Evolutionary conservation across 1,284 basidiomycete genomes (phyloP), one percentile per base, ranked within the genome.

Genomic region (Malassezia caprae): DNA sequence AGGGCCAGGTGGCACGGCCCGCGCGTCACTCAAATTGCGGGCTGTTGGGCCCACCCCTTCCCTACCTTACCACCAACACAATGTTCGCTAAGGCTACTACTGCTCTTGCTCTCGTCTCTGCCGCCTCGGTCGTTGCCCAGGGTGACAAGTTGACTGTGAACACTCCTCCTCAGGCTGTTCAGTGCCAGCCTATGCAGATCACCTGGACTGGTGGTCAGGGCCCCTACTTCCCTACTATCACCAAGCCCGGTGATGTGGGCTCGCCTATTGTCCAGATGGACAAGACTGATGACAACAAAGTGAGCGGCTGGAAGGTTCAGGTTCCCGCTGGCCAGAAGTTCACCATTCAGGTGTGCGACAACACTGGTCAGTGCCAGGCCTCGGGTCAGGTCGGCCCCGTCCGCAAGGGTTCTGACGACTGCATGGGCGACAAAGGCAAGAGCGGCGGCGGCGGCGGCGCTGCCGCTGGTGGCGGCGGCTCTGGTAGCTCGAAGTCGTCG

Each of bases 171-270:
- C 11, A 34, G 19, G 45, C 62, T 28, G 30, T 55, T n/a, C 52
- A 60, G 53, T 65, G 63, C 60, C 58, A 58, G 51, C 60, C 60
- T 48, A 17, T 52, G 23, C 12, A 41, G 17, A 48, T 65, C 40
- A 46, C 40, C 23, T 65, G 60, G 61, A 28, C n/a, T 21, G 63
- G 63, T 26, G 61, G 59, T 28, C 8, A 44, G 26, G 41, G 49
- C 10, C 61, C 61, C 17, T 63, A 53, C 61, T 49, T 12, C 56
- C 55, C 57, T 13, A 28, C 24, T 15, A 51, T 56, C 53, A 59
- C 61, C 17, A 13, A 27, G 26, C 21, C 31, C 11, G 59, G 61
- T 17, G 26, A 51, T 35, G 19, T 28, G 2, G 8, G 30, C 12
- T 2, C 37, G 17, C 30, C 34, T 5, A 12, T 42, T 10, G 5